Evolutionary conservation across 208 protist species (phyloP), one percentile per base, ranked within the genome.

Genomic region (Tritrichomonas musculus): DNA sequence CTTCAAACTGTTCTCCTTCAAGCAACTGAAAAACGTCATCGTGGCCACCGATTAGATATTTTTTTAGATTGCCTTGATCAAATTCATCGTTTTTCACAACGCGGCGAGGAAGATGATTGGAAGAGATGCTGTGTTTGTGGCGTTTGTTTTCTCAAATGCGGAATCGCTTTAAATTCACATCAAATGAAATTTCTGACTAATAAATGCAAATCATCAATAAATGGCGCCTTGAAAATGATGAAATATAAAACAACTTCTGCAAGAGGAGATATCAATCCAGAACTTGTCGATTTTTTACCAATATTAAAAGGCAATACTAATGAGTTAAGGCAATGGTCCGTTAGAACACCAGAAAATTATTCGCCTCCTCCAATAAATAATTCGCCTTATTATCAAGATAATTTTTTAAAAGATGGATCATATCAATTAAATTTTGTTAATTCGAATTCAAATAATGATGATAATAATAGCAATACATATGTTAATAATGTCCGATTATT

Each of bases 121-220:
- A 69, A 33, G 22, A 8, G 64, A 33, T 69, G 64, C 25, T 69
- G 64, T n/a, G 64, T 69, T 8, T 69, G 64, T n/a, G 64, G 64
- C 27, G 22, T 69, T 13, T 69, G 64, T 69, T n/a, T 33, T 8
- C 47, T 88, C 25, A 44, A 44, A 33, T 44, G 41, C 25, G 77
- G 77, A 60, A 88, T 88, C 33, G 77, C 77, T 57, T 33, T 88
- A 8, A 88, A 88, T 88, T 44, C 44, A 2, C 41, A 33, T 53
- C 77, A 88, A 57, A n/a, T 88, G 11, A 17, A 39, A n/a, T 17
- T 88, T 57, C 44, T 88, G 14, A 88, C 44, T 14, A 33, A 88
- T 39, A 88, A 57, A 30, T 88, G 77, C 47, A 88, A 88, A 36
- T 88, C 77, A 39, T 88, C 77, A 33, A 88, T 88, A 41, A 88